Base-by-base conservation (phyloP, 768 basidiomycete species). In the Agaricus subrufescens region DNA sequence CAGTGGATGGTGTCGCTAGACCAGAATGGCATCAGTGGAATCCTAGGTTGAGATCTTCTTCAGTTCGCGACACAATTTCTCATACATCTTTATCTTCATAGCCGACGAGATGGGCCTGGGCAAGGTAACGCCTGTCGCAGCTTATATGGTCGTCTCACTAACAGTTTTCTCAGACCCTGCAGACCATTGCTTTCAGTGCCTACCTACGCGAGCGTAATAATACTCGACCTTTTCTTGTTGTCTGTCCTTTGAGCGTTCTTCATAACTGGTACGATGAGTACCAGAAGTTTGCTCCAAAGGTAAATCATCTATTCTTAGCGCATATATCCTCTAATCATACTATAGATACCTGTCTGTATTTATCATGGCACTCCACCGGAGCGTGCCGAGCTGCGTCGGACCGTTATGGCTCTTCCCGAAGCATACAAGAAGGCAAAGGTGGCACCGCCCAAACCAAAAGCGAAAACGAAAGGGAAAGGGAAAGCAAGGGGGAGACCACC, bases 101-200 rank as follows among this genome's bases (percentile, higher is more conserved):
- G 94, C 94, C 27, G 94, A 97, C 63, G 94, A 97, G 67, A 97
- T 97, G 94, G 94, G 94, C 19, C 73, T 96, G 1, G 94, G 94
- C 50, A 93, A 89, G 78, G 87, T 61, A 54, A 4, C 29, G 2
- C 11, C 6, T 42, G n/a, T 42, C 40, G 6, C 19, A 15, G 6
- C 12, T 42, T 42, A 42, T 15, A 42, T 19, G 40, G 12, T 34
- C 23, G 19, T 31, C 30, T n/a, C 4, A 4, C 40, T 60, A 15
- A 48, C 25, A 25, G 10, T 37, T 11, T 54, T 25, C 39, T 23
- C 57, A 97, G 91, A 99, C 97, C 0, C 77, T 98, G 0, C 97
- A 99, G 78, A 91, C 86, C 0, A 99, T 99, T 44, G 84, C 95
- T 0, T 97, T 98, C 68, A 83, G 91, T 57, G 95, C 95, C 0